Percentiles rank a stretch among this genome's conserved stretches.
These are phyloP conservation scores for Pseudocercospora ulei DNA, from an alignment of 2,329 filamentous ascomycete species.

Conservation along the genomic window DNA sequence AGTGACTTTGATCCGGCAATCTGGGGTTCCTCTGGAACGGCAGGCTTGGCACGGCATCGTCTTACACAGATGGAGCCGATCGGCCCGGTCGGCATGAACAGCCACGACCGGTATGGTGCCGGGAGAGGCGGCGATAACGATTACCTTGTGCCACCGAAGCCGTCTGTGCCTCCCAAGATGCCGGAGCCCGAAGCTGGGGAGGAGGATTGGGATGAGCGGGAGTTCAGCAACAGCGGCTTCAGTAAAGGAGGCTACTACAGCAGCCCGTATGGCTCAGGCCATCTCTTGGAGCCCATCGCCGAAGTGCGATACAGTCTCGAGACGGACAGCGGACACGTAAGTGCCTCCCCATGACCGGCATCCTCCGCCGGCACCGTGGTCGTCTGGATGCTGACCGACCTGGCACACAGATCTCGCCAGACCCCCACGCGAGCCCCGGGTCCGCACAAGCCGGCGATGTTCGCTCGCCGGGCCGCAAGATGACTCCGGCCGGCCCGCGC, in stretches of 20 bases:
- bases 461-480: slow-evolving; percentile 37
- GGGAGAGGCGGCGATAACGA: slow-evolving; percentile 48
- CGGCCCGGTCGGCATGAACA: slow-evolving; percentile 28
- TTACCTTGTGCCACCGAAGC: slow-evolving; percentile 45
- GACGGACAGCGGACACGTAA: slow-evolving; percentile 35
- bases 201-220: slow-evolving; percentile 28
- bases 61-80: slow-evolving; percentile 25
- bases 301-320: slow-evolving; percentile 45
- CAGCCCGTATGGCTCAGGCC: slow-evolving; percentile 34
- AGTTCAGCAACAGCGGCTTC: slow-evolving; percentile 33
- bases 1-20: slow-evolving; percentile 40
- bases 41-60: slow-evolving; percentile 30
- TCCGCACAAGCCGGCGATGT: slow-evolving; percentile 26
- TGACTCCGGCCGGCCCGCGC: slow-evolving; percentile 39
- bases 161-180: slow-evolving; percentile 22
- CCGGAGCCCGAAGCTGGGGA: slow-evolving; percentile 24
- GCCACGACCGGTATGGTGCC: slow-evolving; percentile 31
- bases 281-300: slow-evolving; percentile 43
- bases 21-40: slow-evolving; percentile 39
- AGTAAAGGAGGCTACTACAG: slow-evolving; percentile 32
- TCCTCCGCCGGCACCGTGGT: too few species aligned
- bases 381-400: slow-evolving; percentile 2
- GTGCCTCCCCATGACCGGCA: neutral
- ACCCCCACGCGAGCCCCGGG: slow-evolving; percentile 21
- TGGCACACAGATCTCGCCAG: slow-evolving; percentile 26